Conservation (phyloP, 2,329 filamentous ascomycete species). For the Pyrenophora tritici-repentis region DNA sequence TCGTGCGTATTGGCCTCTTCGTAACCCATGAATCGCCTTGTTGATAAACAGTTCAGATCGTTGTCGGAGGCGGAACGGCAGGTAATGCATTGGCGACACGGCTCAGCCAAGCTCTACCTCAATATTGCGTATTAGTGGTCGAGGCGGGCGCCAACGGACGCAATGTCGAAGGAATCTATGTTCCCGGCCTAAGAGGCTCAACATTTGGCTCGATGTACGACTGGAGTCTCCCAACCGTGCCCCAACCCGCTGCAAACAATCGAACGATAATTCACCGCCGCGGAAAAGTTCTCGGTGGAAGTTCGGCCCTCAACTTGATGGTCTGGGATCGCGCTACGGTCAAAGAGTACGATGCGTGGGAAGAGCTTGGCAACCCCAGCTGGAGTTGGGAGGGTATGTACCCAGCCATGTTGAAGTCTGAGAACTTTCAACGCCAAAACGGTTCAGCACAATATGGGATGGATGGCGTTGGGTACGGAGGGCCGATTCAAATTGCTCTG, state of each 20-base stretch:
- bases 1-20: background rate
- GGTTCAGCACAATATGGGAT: constrained; percentile 27
- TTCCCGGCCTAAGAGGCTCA: constrained; percentile 27
- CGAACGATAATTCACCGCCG: constrained; percentile 19
- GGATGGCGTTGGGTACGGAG: constrained; percentile 31
- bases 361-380: constrained; percentile 57
- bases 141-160: constrained; percentile 33
- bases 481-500: constrained; percentile 41
- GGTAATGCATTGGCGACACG: constrained; percentile 25
- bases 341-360: constrained; percentile 58
- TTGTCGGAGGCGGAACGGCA: constrained; percentile 27
- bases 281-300: constrained; percentile 41
- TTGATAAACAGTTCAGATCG: constrained; percentile 7
- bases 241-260: constrained; percentile 49
- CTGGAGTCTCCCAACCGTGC: constrained; percentile 51
- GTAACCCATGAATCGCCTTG: background rate
- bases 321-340: constrained; percentile 40
- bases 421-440: constrained; percentile 31
- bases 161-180: constrained; percentile 25
- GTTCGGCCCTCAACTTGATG: constrained; percentile 44
- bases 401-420: constrained; percentile 36
- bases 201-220: constrained; percentile 27
- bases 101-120: constrained; percentile 34
- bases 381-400: constrained; percentile 60
- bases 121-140: constrained; percentile 22